Evolutionary conservation across 1,284 basidiomycete species (phyloP), one percentile per base, ranked within the genome.

Genomic region (Naganishia albida): DNA sequence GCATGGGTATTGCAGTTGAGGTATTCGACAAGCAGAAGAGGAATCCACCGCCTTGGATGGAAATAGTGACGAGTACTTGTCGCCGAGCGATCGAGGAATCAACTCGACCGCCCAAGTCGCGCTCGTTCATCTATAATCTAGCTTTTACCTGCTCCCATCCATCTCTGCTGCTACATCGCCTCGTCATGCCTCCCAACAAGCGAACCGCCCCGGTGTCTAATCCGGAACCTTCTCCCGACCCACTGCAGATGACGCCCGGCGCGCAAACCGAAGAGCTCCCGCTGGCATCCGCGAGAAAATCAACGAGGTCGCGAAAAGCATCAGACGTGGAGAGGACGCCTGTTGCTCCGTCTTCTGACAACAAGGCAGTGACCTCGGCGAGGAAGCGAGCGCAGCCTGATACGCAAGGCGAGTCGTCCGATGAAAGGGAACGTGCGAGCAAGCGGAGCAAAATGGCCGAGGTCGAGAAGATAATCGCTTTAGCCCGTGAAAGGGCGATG

Each of bases 91-190:
- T 48, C 46, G 46, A 48, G 46, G 20, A 25, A 25, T 20, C 46
- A 4, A 23, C 34, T 6, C 2, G n/a, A n/a, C n/a, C n/a, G n/a
- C 7, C 7, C 43, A n/a, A 34, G 34, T 10, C 42, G 23, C 42
- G n/a, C 7, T 30, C 34, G 57, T 60, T 60, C 30, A 60, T 16
- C 12, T 42, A 60, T 30, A 60, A 25, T 60, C 57, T 60, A 13
- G 8, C 28, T 48, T 25, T 40, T 26, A 12, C 20, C 20, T 39
- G 3, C n/a, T 49, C 26, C 46, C 0, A 18, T 20, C 44, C 28
- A 30, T 20, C 38, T 12, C 26, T 39, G 1, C 43, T 16, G 18
- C 18, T 46, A 18, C 53, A 25, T 18, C 42, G 16, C 3, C 25
- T 12, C 40, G 48, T 23, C 30, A 60, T 60, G 46, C 46, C 57